Evolutionary conservation across 495 filamentous ascomycete species (phyloP).

Genomic region (Cetradonia linearis): DNA sequence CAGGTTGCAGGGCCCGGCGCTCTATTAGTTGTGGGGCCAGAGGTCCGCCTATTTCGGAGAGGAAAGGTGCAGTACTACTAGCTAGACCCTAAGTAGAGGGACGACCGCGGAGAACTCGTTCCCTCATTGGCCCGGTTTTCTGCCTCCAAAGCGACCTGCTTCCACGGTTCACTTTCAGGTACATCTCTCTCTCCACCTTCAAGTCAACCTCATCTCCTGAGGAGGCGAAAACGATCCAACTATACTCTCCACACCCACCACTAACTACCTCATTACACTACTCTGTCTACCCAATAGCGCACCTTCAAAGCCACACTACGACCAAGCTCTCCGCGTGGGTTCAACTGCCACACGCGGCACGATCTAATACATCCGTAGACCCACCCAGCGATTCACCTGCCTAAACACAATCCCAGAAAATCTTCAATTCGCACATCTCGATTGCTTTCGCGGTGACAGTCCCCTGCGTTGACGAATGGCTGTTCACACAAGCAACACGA

Average conservation of each 20-base stretch:
- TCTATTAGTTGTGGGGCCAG: background rate
- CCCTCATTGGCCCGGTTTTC: slow-evolving; percentile 5
- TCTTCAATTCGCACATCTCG: background rate
- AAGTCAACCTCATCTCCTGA: slow-evolving; percentile 3
- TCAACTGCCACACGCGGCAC: slow-evolving; percentile 10
- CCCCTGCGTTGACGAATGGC: slow-evolving; percentile 14
- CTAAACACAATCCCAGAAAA: background rate
- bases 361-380: background rate
- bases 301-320: background rate
- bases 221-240: background rate
- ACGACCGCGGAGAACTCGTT: slow-evolving; percentile 2
- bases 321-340: slow-evolving; percentile 3
- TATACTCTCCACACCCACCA: background rate
- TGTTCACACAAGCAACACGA: slow-evolving; percentile 14
- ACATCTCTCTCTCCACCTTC: background rate
- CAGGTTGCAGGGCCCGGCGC: background rate
- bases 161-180: background rate
- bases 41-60: slow-evolving; percentile 7
- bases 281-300: background rate
- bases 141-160: background rate
- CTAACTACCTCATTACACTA: background rate
- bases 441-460: slow-evolving; percentile 2
- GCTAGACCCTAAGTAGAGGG: background rate
- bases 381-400: background rate
- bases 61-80: slow-evolving; percentile 2